Evolutionary conservation across 1,139 yeast species (phyloP), one percentile per base, ranked within the genome.

Genomic region (Pichia sp.): DNA sequence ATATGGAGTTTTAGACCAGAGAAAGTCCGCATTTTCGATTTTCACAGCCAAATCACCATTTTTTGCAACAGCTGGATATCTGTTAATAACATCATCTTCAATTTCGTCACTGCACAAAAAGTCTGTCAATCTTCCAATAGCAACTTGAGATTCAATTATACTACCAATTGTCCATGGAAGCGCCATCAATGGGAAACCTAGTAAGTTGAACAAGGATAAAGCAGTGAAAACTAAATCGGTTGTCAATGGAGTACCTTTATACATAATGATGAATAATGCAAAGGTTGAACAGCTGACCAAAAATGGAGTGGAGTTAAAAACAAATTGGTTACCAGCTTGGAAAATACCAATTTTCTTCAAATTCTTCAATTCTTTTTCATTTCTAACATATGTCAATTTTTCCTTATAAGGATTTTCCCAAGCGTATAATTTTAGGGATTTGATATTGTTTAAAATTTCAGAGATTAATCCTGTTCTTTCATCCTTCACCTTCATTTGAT

Each of bases 191-290:
- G 99, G 98, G 77, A 94, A 92, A 3, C 84, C 75, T 50, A 92
- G 73, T 59, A 92, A 69, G 62, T 90, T 92, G 67, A 85, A 85
- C 53, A 92, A 72, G 1, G 97, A 76, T 53, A 92, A 72, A 1
- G 97, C 95, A 11, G 99, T 97, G 76, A 92, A 92, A 9, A 92
- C 97, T 55, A 90, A 73, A 56, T 92, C 97, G 10, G 97, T 87
- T 2, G 94, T 76, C 58, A 92, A 74, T 39, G 95, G 87, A 47
- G 64, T 71, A 47, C 77, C 75, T 45, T 69, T 70, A 54, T 81
- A 79, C 39, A 79, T 68, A 48, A 71, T 65, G 11, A 88, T 85
- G 60, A 85, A 92, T 16, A 84, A 72, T 3, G 87, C 95, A 71
- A 94, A 92, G 1, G 97, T 92, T 3, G 87, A 77, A 65, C 95